Base-by-base conservation (phyloP, 2,329 filamentous ascomycete species). In the Ophiosphaerella herpotricha region DNA sequence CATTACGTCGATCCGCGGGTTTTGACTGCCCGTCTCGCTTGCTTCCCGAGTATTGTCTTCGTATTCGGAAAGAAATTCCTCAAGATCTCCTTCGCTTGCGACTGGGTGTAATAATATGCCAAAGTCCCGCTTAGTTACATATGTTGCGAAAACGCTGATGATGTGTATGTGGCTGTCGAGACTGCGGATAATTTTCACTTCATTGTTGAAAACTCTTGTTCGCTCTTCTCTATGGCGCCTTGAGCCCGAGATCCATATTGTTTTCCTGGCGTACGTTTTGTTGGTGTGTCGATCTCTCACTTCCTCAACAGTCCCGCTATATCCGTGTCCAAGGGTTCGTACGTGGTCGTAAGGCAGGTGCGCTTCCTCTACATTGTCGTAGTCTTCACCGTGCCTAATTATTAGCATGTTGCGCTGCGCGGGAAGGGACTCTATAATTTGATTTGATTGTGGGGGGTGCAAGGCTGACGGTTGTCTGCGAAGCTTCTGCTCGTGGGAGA, bases 1-100 rank as follows among this genome's bases (percentile, higher is more conserved):
- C 26, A 43, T 39, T 14, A 12, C 12, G 2, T 32, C 32, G 12
- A 38, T 21, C 6, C 42, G 42, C 8, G 5, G 2, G 23, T 39
- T 23, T n/a, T 9, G 21, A 8, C 8, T 11, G 12, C 26, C 12
- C 9, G 14, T 12, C 5, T 23, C 18, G 18, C 32, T 21, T 33
- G n/a, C 12, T 21, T 36, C 3, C 12, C 23, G n/a, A 6, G 18
- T 7, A n/a, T 24, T 9, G 7, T 36, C 4, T 33, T 33, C 39
- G 35, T 43, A 13, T 35, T 7, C 13, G 58, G 23, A 5, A 68
- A 50, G 9, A 21, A 66, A 52, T 5, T 14, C 48, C 8, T 41
- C 51, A 3, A 69, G 41, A 36, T 70, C 52, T 3, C 57, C 57
- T 8, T 58, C 50, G 21, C 58, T 40, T 7, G 62, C 58, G 2